phyloP scores from a whole-genome alignment of 805 yeast genomes.

The Hemisphaericaspora nanyangensis region DNA sequence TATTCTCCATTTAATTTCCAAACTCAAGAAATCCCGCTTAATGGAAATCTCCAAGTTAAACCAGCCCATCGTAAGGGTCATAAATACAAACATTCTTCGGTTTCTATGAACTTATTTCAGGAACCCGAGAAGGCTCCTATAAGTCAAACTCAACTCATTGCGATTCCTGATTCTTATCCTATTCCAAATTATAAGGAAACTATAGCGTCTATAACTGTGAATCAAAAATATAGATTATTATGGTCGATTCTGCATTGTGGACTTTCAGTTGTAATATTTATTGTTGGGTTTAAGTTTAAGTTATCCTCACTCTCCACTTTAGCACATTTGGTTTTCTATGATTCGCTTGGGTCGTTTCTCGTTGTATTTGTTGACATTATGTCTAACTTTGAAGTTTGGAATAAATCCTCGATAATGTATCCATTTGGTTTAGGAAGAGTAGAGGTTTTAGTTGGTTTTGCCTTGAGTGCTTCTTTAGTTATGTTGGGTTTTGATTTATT shows the following conservation, averaged over 20 bases:
- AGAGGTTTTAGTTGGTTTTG: constrained; percentile 86
- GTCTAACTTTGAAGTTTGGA: constrained; percentile 94
- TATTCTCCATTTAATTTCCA: constrained; percentile 63
- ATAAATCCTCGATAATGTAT: constrained; percentile 68
- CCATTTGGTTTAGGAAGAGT: constrained; percentile 94
- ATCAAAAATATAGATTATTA: constrained; percentile 54
- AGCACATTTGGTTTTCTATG: constrained; percentile 85
- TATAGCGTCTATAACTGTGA: constrained; percentile 50
- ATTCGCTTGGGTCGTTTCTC: constrained; percentile 70
- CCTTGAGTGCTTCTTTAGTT: constrained; percentile 74
- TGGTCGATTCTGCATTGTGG: constrained; percentile 60
- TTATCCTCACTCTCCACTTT: constrained; percentile 66
- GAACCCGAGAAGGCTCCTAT: constrained; percentile 51
- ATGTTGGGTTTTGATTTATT: constrained; percentile 89
- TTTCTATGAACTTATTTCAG: constrained; percentile 91
- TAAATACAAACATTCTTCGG: constrained; percentile 92
- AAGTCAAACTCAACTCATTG: constrained; percentile 52
- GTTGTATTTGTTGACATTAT: constrained; percentile 71
- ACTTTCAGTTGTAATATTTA: constrained; percentile 53
- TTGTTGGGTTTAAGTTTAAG: constrained; percentile 54
- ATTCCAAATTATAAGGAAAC: constrained; percentile 71
- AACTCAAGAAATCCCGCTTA: constrained; percentile 43
- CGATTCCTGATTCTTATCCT: constrained; percentile 62
- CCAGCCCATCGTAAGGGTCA: constrained; percentile 89
- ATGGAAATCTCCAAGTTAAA: constrained; percentile 27